Evolutionary conservation across 495 filamentous ascomycete species (phyloP).

Genomic region (Cercophora newfieldiana): DNA sequence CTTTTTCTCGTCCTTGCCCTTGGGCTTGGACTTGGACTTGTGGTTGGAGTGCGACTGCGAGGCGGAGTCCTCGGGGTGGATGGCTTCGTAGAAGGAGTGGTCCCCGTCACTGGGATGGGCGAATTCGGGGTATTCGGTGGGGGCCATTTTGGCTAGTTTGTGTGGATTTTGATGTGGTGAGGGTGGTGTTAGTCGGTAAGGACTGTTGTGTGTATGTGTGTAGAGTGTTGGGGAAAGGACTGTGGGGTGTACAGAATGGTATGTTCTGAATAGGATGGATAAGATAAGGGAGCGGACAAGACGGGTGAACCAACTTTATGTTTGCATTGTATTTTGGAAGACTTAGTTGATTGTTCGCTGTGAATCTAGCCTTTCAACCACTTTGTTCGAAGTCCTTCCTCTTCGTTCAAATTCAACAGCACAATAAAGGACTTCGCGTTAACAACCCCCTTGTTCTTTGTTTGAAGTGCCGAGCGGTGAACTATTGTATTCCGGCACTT

Average conservation of each 20-base stretch:
- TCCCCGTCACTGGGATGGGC: not conserved
- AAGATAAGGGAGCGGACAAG: not conserved
- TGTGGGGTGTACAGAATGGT: not conserved
- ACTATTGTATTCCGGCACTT: too few species aligned
- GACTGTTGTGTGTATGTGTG: not conserved
- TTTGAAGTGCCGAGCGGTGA: too few species aligned
- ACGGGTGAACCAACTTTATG: not conserved
- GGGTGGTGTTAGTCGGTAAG: not conserved
- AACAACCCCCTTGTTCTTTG: too few species aligned
- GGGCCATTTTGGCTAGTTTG: too few species aligned
- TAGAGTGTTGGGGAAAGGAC: too few species aligned
- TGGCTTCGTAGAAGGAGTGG: not conserved
- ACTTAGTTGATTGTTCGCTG: not conserved
- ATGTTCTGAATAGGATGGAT: not conserved
- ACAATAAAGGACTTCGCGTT: too few species aligned
- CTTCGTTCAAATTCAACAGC: not conserved
- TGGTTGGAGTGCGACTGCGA: not conserved
- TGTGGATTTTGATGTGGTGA: not conserved
- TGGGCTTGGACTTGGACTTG: slow-evolving; percentile 3
- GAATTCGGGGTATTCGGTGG: not conserved
- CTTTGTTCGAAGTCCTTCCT: too few species aligned
- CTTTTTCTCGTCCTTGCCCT: not conserved
- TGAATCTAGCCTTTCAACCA: not conserved
- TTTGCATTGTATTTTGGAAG: not conserved
- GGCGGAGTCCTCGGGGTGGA: not conserved